Evolutionary conservation across 306 rosid genomes (phyloP).

Genomic region (Rosa rugosa): DNA sequence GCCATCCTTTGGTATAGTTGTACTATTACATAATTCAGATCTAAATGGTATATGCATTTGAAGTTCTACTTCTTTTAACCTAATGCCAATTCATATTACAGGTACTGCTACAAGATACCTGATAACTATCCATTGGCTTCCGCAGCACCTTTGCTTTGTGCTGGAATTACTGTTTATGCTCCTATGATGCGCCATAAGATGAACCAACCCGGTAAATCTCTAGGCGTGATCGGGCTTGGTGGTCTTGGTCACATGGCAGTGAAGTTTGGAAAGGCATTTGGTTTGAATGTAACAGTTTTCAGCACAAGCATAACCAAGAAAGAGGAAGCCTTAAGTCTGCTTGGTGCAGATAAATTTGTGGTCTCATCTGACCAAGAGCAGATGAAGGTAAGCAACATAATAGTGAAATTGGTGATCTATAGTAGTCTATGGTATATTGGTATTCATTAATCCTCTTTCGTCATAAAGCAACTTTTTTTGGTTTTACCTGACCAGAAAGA

Average conservation of each 20-base stretch:
- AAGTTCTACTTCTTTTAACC: background rate
- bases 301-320: constrained; percentile 85
- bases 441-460: background rate
- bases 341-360: constrained; percentile 79
- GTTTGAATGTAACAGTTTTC: constrained; percentile 65
- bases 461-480: background rate
- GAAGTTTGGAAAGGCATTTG: constrained; percentile 85
- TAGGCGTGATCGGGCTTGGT: constrained; percentile 90
- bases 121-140: constrained; percentile 70
- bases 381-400: constrained; percentile 49
- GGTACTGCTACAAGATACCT: constrained; percentile 82
- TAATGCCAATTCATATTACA: constrained; percentile 22
- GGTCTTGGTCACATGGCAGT: constrained; percentile 96
- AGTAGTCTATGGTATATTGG: background rate
- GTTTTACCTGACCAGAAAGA: background rate
- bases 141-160: constrained; percentile 95
- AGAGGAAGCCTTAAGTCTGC: constrained; percentile 68
- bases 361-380: constrained; percentile 69
- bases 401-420: background rate
- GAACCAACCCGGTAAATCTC: constrained; percentile 88
- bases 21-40: background rate
- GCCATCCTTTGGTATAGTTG: background rate
- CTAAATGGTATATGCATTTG: background rate
- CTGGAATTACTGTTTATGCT: constrained; percentile 84
- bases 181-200: constrained; percentile 83